Conservation (phyloP, 495 filamentous ascomycete genomes). For the Choiromyces venosus region DNA sequence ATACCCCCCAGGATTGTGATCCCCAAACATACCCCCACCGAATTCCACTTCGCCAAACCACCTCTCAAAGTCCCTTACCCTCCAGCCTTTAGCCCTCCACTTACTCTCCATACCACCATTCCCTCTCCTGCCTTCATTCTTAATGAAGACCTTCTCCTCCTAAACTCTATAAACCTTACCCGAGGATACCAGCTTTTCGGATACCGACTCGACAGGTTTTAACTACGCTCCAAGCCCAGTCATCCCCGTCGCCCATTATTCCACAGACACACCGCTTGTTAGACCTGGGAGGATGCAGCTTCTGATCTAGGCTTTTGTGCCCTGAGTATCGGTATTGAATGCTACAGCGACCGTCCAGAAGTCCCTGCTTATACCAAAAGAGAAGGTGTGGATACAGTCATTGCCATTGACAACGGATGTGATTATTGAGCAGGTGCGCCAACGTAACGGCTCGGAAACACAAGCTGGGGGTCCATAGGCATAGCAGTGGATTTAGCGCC, state of each 20-base stretch:
- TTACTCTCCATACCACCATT: constrained; percentile 36
- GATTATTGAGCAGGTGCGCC: constrained; percentile 64
- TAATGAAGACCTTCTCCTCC: constrained; percentile 53
- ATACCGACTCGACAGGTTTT: constrained; percentile 60
- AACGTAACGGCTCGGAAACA: constrained; percentile 61
- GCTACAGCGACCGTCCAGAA: constrained; percentile 61
- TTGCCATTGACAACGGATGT: constrained; percentile 66
- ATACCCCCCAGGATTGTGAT: constrained; percentile 67
- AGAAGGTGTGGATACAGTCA: constrained; percentile 67
- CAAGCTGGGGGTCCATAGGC: constrained; percentile 68
- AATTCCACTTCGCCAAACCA: constrained; percentile 64
- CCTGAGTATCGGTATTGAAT: constrained; percentile 63
- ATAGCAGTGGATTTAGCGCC: constrained; percentile 66
- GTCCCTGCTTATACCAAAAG: constrained; percentile 65
- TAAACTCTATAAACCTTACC: constrained; percentile 71
- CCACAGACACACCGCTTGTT: too few relatives aligned
- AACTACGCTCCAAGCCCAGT: constrained; percentile 65
- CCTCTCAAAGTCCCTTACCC: constrained; percentile 58
- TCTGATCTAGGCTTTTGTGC: constrained; percentile 60
- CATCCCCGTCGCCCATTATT: constrained; percentile 52
- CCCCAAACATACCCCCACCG: constrained; percentile 63
- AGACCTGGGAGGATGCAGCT: constrained; percentile 47
- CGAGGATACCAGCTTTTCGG: constrained; percentile 62
- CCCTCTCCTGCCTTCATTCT: constrained; percentile 8
- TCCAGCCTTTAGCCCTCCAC: constrained; percentile 47